phyloP scores from a whole-genome alignment of 768 basidiomycete species.

The Leccinum imitatum region DNA sequence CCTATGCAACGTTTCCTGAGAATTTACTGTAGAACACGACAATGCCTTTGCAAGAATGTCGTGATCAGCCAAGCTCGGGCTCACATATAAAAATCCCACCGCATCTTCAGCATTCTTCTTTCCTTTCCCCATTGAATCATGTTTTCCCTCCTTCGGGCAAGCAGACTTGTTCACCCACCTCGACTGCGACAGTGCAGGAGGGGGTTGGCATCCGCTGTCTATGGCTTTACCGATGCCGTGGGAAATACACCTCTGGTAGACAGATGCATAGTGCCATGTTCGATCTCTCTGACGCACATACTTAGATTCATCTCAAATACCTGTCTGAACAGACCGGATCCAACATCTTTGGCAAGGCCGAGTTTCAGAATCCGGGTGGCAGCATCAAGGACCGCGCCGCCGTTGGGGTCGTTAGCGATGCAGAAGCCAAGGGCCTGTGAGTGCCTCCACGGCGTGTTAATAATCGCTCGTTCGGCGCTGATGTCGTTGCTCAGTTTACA shows the following conservation, averaged over 20 bases:
- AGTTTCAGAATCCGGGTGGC: conserved; percentile 98
- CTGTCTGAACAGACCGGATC: conserved; percentile 83
- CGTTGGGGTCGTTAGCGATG: conserved; percentile 80
- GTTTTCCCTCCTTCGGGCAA: conserved; percentile 35
- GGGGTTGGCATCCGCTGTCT: conserved; percentile 47
- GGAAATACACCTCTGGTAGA: conserved; percentile 92
- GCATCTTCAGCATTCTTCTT: not conserved
- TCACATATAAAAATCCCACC: conserved; percentile 1
- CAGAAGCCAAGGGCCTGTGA: conserved; percentile 80
- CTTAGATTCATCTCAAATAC: conserved; percentile 76
- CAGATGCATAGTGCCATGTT: not conserved
- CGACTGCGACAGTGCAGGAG: conserved; percentile 15
- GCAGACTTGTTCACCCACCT: conserved; percentile 23
- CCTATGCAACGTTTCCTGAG: not conserved
- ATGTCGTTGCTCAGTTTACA: conserved; percentile 55
- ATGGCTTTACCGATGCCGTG: conserved; percentile 85
- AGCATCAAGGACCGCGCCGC: conserved; percentile 98
- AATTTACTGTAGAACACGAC: not conserved
- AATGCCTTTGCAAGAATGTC: conserved; percentile 19
- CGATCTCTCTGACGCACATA: not conserved
- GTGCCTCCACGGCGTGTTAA: conserved; percentile 26
- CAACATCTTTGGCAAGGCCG: conserved; percentile 91
- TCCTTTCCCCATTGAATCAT: conserved; percentile 9
- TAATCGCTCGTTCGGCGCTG: not conserved
- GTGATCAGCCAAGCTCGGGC: conserved; percentile 5